Evolutionary conservation across 805 yeast species (phyloP), one percentile per base, ranked within the genome.

Genomic region (Candida morakotiae): DNA sequence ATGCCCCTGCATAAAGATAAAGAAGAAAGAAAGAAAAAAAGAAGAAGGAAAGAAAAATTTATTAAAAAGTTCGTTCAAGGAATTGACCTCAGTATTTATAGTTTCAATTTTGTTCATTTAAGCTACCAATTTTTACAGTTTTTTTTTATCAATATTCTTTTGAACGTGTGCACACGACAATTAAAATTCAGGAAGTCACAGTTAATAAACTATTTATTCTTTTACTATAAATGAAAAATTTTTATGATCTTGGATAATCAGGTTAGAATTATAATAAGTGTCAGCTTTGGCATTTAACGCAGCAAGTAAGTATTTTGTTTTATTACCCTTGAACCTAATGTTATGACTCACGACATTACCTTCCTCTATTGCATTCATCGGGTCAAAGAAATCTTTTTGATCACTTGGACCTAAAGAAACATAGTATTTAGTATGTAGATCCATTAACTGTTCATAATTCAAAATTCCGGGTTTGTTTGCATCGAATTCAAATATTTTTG

Each of bases 1-100:
- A 88, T 91, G 96, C 98, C 98, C 98, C 83, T 84, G 98, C 98
- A 91, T 87, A 91, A 91, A 83, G 97, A 89, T 86, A 72, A 64
- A 62, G 62, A 52, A 52, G 35, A 41, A 41, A 28, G 23, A 41
- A 39, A 37, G 35, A 33, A 39, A 33, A 38, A 28, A 23, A 29
- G 28, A 38, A 15, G 28, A 10, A 17, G 18, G 25, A 21, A 23
- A 39, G 30, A 30, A 26, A 9, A 25, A 24, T 29, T 29, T 5
- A 13, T 19, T 9, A 26, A 24, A 24, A 23, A 23, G 11, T 23
- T 23, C n/a, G n/a, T n/a, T n/a, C n/a, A n/a, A n/a, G n/a, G n/a
- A n/a, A n/a, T n/a, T n/a, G n/a, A n/a, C n/a, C n/a, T n/a, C n/a
- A n/a, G n/a, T n/a, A n/a, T n/a, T n/a, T n/a, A n/a, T n/a, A n/a